These are phyloP conservation scores for Drechslerella stenobrocha DNA, from an alignment of 2,329 filamentous ascomycete species.

Conservation along the genomic window DNA sequence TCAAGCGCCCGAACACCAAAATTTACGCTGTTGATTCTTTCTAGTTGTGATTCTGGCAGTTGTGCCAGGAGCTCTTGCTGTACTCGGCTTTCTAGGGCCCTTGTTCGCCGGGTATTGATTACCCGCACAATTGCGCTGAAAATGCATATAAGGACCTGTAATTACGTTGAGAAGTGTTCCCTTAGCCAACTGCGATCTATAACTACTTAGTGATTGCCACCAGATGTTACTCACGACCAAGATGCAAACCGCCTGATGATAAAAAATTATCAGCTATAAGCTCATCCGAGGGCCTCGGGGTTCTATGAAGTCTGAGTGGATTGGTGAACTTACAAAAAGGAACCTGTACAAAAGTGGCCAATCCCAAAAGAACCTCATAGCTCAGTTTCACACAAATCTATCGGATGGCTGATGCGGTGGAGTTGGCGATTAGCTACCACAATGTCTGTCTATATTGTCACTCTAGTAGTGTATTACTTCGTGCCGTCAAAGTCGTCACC, in stretches of 20 bases:
- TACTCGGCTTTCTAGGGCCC: slow-evolving; percentile 12
- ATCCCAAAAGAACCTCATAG: slow-evolving; percentile 24
- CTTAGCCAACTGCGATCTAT: background rate
- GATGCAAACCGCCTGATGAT: slow-evolving; percentile 15
- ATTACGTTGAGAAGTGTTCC: background rate
- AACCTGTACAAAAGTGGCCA: slow-evolving; percentile 25
- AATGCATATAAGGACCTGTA: slow-evolving; percentile 8
- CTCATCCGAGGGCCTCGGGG: background rate
- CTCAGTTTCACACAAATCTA: background rate
- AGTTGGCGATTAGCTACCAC: background rate
- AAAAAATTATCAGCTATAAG: background rate
- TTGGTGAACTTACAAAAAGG: slow-evolving; percentile 40
- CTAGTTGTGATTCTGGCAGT: slow-evolving; percentile 7
- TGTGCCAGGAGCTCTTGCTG: slow-evolving; percentile 13
- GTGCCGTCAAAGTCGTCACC: too few relatives aligned
- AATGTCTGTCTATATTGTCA: too few relatives aligned
- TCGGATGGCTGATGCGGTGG: too few relatives aligned
- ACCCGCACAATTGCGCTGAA: slow-evolving; percentile 11
- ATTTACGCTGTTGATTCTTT: slow-evolving; percentile 27
- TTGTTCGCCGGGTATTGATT: slow-evolving; percentile 9
- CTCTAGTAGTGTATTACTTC: too few relatives aligned
- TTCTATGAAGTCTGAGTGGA: background rate
- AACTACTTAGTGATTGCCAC: too few relatives aligned
- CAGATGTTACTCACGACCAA: slow-evolving; percentile 17
- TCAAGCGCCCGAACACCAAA: slow-evolving; percentile 43